Conservation (phyloP, 179 eudicot species). For the Monotropa hypopitys region DNA sequence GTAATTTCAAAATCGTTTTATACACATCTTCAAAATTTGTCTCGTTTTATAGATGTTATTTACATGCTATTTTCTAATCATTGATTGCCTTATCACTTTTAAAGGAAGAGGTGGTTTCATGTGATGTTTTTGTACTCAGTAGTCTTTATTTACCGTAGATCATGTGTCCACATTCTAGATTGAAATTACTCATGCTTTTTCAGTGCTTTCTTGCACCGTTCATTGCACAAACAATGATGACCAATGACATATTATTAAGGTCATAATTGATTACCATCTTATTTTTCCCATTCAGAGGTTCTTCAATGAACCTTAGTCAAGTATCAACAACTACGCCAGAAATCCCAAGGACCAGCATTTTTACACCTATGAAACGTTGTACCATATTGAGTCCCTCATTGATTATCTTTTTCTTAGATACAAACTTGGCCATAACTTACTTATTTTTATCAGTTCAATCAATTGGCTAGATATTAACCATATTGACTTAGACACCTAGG, state of each 20-base stretch:
- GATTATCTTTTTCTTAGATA: neutral
- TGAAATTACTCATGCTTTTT: neutral
- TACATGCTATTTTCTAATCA: neutral
- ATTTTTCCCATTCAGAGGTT: neutral
- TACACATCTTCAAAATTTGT: neutral
- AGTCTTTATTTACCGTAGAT: neutral
- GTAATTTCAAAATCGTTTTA: slow-evolving; percentile 20
- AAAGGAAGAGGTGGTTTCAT: neutral
- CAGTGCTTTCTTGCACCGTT: neutral
- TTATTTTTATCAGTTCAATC: neutral
- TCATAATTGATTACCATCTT: neutral
- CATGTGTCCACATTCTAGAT: neutral
- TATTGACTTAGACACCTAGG: neutral
- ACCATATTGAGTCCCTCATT: neutral
- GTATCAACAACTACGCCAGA: neutral
- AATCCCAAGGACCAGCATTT: neutral
- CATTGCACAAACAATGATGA: neutral
- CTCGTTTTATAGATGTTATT: neutral
- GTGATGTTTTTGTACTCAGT: neutral
- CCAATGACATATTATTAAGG: neutral
- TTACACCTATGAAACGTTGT: neutral
- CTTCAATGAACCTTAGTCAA: neutral
- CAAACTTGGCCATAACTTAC: neutral
- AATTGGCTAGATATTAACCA: neutral
- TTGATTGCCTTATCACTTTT: neutral